A percentile compares a stretch with the other conserved stretches of the same genome.
Evolutionary conservation across 176 grass and related monocot genomes (phyloP).

Genomic region (Oryza glaberrima): DNA sequence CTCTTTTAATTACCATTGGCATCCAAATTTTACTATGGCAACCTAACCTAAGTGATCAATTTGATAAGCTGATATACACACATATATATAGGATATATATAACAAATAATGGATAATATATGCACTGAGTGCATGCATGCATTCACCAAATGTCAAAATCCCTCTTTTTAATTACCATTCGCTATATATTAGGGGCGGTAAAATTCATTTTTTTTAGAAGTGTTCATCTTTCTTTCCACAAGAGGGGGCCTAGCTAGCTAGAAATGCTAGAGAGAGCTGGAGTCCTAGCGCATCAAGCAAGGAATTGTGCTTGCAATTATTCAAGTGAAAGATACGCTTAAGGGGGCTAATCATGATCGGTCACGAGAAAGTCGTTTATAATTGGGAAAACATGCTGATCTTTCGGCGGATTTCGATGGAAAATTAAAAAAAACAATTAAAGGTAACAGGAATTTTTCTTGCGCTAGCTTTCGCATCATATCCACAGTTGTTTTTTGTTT

Average conservation of each 20-base stretch:
- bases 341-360: neutral
- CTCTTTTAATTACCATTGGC: neutral
- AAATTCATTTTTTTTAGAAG: neutral
- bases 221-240: constrained; percentile 7
- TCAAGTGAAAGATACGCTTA: constrained; percentile 14
- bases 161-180: neutral
- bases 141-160: neutral
- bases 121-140: neutral
- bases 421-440: neutral
- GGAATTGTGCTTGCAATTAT: constrained; percentile 8
- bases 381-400: constrained; percentile 30
- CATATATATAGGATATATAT: too few relatives aligned
- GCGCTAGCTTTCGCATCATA: neutral
- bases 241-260: neutral
- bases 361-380: neutral
- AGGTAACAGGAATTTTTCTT: constrained; percentile 5
- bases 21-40: neutral
- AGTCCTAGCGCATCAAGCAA: neutral
- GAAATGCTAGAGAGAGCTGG: neutral
- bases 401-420: constrained; percentile 30
- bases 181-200: neutral
- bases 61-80: neutral
- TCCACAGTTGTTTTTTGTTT: neutral
- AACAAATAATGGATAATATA: neutral
- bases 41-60: neutral